Base-by-base conservation (phyloP, 768 basidiomycete genomes). In the Suillus bovinus region DNA sequence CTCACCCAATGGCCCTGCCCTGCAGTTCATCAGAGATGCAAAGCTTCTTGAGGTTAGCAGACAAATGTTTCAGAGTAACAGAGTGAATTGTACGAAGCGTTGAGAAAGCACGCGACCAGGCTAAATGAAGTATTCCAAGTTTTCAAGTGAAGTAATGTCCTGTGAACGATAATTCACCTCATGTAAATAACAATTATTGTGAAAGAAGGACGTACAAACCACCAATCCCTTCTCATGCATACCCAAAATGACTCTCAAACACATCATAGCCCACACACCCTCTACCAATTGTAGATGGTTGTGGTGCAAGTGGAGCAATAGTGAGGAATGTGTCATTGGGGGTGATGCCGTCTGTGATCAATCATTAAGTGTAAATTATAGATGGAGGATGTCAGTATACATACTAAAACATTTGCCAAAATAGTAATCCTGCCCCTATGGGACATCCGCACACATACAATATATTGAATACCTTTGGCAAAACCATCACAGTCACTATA, bases 221-320 rank as follows among this genome's bases (percentile, higher is more conserved):
- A 56, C 20, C 38, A 20, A 39, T 56, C 27, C 11, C 24, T 6
- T 47, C 6, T 24, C 14, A 24, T 27, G 9, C 24, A 14, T 7
- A 54, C 6, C 22, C 7, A 36, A 16, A 1, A 39, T 61, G 29
- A 71, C 27, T 71, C 71, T 73, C 70, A 41, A 74, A 73, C 7
- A 68, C 90, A 22, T 85, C 86, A 82, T 75, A 24, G 77, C 79
- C 31, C 83, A 76, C 38, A 94, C 77, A n/a, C 81, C 86, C 47
- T 91, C 89, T 10, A 87, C 94, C 58, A 97, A 71, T 49, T 89
- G 78, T 65, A 68, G 9, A 72, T 70, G 3, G 74, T 67, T 61
- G 64, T 65, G 14, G 22, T 54, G 64, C 50, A 67, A 63, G 8
- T 63, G 68, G 1, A 68, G 62, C 22, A 81, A 74, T 14, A 80